Evolutionary conservation across 192 early-diverging fungal species (phyloP).

Genomic region (Coemansia sp.): DNA sequence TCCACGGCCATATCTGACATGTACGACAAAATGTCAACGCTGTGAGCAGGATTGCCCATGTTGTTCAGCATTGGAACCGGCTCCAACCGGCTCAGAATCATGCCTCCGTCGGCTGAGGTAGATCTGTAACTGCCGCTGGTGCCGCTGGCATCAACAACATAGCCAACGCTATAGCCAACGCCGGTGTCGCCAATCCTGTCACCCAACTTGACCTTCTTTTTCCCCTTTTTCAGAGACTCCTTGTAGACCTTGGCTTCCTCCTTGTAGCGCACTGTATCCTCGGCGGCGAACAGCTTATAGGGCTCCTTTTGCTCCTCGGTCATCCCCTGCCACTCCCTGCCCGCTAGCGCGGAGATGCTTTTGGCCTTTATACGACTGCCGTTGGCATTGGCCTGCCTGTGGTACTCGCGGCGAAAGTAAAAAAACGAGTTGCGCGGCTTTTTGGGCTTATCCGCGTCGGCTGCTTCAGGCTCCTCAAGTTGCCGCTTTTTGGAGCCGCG

Average conservation of each 20-base stretch:
- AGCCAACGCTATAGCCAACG: not conserved
- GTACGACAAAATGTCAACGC: conserved; percentile 14
- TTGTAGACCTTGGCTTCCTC: conserved; percentile 64
- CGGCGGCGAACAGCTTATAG: conserved; percentile 61
- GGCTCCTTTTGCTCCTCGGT: conserved; percentile 54
- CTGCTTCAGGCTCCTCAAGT: not conserved
- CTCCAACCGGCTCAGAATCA: conserved; percentile 1
- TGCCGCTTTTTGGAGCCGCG: conserved; percentile 7
- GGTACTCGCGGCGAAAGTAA: conserved; percentile 27
- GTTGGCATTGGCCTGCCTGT: conserved; percentile 13
- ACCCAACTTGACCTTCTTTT: conserved; percentile 11
- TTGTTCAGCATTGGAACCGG: conserved; percentile 11
- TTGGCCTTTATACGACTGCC: conserved; percentile 25
- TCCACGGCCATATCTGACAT: conserved; percentile 8
- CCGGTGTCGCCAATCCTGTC: not conserved
- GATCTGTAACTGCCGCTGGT: not conserved
- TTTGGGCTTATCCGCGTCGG: conserved; percentile 17
- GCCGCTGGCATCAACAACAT: not conserved
- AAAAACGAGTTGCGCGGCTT: conserved; percentile 39
- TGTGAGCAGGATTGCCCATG: conserved; percentile 4
- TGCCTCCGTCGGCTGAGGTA: not conserved
- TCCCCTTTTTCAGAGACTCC: conserved; percentile 25
- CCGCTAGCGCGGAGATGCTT: conserved; percentile 23
- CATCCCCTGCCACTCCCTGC: conserved; percentile 65
- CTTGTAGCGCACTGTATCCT: conserved; percentile 73